Percentiles rank a stretch among this genome's conserved stretches.
phyloP scores from a whole-genome alignment of 441 rosid species.

The Adansonia grandidieri region DNA sequence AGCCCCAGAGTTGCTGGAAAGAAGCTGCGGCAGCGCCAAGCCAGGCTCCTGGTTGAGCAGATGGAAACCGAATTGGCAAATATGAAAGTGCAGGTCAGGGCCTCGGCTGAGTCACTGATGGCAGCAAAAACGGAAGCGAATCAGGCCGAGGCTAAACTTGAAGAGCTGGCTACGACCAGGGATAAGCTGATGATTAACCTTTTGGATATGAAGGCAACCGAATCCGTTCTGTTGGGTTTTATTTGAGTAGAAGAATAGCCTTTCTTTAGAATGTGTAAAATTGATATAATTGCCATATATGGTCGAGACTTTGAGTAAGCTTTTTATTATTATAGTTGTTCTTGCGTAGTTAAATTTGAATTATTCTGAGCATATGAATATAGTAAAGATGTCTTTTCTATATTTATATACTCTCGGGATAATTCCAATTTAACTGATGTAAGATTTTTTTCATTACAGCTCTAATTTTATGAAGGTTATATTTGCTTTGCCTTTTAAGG shows the following conservation, averaged over 20 bases:
- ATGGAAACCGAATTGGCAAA: background rate
- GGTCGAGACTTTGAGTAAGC: background rate
- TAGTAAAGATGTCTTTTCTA: background rate
- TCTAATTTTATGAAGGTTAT: background rate
- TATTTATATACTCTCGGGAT: background rate
- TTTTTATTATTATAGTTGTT: background rate
- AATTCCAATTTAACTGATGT: background rate
- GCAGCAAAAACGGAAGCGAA: background rate
- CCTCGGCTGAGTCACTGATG: background rate
- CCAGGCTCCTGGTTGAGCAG: background rate
- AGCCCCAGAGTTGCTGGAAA: background rate
- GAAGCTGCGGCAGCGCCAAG: background rate
- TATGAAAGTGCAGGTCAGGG: background rate
- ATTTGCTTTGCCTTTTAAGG: background rate
- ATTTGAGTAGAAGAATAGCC: background rate
- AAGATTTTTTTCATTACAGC: background rate
- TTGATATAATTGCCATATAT: no score
- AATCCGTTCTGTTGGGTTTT: constrained; percentile 1
- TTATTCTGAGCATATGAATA: background rate
- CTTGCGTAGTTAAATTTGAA: background rate
- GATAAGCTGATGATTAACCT: background rate
- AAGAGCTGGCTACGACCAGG: background rate
- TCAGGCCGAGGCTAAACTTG: background rate
- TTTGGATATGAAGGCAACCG: background rate
- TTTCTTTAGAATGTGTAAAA: background rate